phyloP scores from a whole-genome alignment of 768 basidiomycete genomes.

The Lactarius psammicola region DNA sequence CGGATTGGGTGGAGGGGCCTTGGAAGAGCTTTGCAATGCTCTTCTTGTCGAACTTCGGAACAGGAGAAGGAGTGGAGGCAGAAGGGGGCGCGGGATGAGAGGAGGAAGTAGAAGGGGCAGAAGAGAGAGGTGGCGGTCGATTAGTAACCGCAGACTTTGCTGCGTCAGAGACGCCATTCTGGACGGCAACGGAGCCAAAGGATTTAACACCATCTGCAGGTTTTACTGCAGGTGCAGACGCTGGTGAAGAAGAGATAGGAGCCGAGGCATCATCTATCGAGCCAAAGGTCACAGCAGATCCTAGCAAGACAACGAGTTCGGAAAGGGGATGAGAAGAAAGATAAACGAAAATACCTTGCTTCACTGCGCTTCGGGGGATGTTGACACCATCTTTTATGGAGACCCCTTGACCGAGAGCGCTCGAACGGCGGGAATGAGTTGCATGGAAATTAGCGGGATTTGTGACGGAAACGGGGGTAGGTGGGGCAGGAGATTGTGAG shows the following conservation, averaged over 20 bases:
- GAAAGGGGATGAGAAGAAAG: conserved; percentile 5
- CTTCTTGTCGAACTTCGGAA: conserved; percentile 42
- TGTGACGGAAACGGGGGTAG: conserved; percentile 39
- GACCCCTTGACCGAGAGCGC: conserved; percentile 67
- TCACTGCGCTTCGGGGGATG: conserved; percentile 63
- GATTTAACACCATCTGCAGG: conserved; percentile 67
- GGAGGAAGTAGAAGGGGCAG: conserved; percentile 37
- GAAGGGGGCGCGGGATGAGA: conserved; percentile 28
- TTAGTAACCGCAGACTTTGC: conserved; percentile 25
- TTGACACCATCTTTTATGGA: conserved; percentile 78
- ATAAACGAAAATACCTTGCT: conserved; percentile 51
- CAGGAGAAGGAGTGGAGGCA: conserved; percentile 27
- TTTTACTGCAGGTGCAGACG: conserved; percentile 60
- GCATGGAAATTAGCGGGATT: conserved; percentile 42
- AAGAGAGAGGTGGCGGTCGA: conserved; percentile 32
- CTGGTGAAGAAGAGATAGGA: conserved; percentile 80
- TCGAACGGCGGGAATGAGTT: conserved; percentile 75
- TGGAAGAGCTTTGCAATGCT: conserved; percentile 66
- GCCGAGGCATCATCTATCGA: conserved; percentile 81
- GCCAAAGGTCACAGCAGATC: conserved; percentile 79
- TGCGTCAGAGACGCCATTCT: conserved; percentile 40
- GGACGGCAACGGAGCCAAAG: conserved; percentile 68
- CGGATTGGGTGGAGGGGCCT: conserved; percentile 37
- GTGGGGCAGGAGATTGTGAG: conserved; percentile 68
- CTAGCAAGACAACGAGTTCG: conserved; percentile 36